Percentiles rank a stretch among this genome's conserved stretches.
These are phyloP conservation scores for Cnidoscolus chayamansa DNA, from an alignment of 441 rosid genomes.

Conservation along the genomic window DNA sequence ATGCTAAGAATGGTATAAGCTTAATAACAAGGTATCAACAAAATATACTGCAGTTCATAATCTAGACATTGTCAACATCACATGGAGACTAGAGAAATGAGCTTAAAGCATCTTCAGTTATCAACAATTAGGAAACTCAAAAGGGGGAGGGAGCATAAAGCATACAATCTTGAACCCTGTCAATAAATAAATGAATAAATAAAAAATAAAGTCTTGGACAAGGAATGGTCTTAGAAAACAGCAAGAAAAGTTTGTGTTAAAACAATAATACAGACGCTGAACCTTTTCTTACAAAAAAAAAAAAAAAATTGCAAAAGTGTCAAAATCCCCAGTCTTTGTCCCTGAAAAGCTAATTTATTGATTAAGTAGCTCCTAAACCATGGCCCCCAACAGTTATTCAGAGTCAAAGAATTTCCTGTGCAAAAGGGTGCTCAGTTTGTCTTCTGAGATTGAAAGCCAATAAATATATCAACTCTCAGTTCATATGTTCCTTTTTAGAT, in stretches of 20 bases:
- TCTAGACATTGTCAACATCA: slow-evolving; percentile 26
- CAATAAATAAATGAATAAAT: neutral
- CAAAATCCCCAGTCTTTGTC: slow-evolving; percentile 17
- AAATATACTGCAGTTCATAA: slow-evolving; percentile 17
- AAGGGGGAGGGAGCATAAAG: neutral
- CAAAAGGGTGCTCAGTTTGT: neutral
- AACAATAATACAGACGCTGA: neutral
- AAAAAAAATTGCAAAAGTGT: slow-evolving; percentile 12
- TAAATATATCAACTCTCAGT: neutral
- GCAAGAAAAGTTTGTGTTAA: slow-evolving; percentile 12
- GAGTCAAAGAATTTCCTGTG: slow-evolving; percentile 2
- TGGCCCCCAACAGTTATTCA: neutral
- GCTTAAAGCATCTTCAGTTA: slow-evolving; percentile 22
- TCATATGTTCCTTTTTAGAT: neutral
- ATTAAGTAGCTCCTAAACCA: slow-evolving; percentile 13
- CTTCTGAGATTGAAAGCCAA: neutral
- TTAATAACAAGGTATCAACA: slow-evolving; percentile 14
- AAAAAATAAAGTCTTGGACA: slow-evolving; percentile 9
- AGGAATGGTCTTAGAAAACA: neutral
- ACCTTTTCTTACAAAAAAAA: slow-evolving; percentile 4
- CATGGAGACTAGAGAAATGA: slow-evolving; percentile 26
- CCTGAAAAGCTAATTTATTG: slow-evolving; percentile 17
- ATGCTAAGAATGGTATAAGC: slow-evolving; percentile 10
- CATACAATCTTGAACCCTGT: slow-evolving; percentile 13
- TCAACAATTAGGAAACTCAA: slow-evolving; percentile 10